phyloP scores from a whole-genome alignment of 352 stramenopile species.

The Pythium phragmiticola region DNA sequence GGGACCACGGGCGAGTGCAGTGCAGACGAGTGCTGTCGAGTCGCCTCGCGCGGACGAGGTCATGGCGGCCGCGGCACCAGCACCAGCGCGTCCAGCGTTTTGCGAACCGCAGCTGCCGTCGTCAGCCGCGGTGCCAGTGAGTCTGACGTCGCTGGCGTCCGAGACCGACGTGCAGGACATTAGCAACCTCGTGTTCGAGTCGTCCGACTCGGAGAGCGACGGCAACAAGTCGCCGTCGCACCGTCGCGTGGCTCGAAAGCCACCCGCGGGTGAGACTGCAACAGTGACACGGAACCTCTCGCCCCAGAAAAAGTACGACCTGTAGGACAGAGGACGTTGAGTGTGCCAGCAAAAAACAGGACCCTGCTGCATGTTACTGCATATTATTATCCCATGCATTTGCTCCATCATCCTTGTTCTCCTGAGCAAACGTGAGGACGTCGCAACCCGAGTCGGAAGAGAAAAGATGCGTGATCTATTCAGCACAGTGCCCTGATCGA shows the following conservation, averaged over 20 bases:
- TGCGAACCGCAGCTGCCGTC: neutral
- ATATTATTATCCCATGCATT: too few species aligned
- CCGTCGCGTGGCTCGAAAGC: neutral
- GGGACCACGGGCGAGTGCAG: conserved; percentile 17
- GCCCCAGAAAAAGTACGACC: conserved; percentile 10
- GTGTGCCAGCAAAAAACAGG: neutral
- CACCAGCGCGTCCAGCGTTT: neutral
- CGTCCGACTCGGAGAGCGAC: conserved; percentile 21
- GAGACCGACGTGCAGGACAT: conserved; percentile 22
- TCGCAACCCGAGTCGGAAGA: too few species aligned
- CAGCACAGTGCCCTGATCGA: too few species aligned
- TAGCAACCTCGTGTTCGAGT: conserved; percentile 21
- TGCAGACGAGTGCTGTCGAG: conserved; percentile 11
- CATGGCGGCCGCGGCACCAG: conserved; percentile 11
- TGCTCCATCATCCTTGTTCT: too few species aligned
- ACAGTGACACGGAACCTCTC: conserved; percentile 9
- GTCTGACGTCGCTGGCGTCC: conserved; percentile 9
- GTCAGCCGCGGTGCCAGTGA: too few species aligned
- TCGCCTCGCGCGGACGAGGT: conserved; percentile 53
- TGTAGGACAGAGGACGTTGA: neutral
- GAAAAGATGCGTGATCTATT: too few species aligned
- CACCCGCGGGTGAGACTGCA: neutral
- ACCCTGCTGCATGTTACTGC: neutral
- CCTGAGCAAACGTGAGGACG: too few species aligned
- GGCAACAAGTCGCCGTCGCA: conserved; percentile 4